Evolutionary conservation across 2,329 filamentous ascomycete genomes (phyloP).

Genomic region (Aspergillus sp.): DNA sequence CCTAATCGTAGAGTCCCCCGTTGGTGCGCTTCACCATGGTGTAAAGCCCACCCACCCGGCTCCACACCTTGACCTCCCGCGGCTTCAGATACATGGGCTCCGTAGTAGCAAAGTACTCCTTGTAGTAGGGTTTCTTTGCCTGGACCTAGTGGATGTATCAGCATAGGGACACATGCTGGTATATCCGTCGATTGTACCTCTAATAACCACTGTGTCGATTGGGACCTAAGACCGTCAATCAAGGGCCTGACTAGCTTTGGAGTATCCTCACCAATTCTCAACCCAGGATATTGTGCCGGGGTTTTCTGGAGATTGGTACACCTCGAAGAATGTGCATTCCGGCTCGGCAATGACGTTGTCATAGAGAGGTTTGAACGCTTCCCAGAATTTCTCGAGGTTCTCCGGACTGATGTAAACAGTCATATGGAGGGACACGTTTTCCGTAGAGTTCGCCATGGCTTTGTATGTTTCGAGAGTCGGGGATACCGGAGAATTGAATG

Average conservation of each 20-base stretch:
- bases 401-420: conserved; percentile 25
- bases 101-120: conserved; percentile 40
- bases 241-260: neutral
- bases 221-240: conserved; percentile 13
- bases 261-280: conserved; percentile 40
- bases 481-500: no score
- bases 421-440: conserved; percentile 15
- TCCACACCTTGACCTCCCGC: conserved; percentile 32
- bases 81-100: conserved; percentile 43
- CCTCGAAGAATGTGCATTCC: conserved; percentile 47
- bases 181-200: conserved; percentile 11
- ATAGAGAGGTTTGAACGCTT: conserved; percentile 39
- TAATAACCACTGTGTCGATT: conserved; percentile 31
- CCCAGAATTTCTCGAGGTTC: conserved; percentile 29
- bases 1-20: neutral
- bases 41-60: conserved; percentile 18
- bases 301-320: conserved; percentile 37
- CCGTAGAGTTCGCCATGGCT: no score
- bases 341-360: conserved; percentile 44
- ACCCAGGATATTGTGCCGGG: conserved; percentile 42
- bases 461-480: no score
- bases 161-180: neutral
- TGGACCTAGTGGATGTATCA: no score
- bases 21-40: conserved; percentile 1
- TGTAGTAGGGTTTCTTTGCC: conserved; percentile 39